Evolutionary conservation across 441 rosid genomes (phyloP).

Genomic region (Heliophila coronopifolia): DNA sequence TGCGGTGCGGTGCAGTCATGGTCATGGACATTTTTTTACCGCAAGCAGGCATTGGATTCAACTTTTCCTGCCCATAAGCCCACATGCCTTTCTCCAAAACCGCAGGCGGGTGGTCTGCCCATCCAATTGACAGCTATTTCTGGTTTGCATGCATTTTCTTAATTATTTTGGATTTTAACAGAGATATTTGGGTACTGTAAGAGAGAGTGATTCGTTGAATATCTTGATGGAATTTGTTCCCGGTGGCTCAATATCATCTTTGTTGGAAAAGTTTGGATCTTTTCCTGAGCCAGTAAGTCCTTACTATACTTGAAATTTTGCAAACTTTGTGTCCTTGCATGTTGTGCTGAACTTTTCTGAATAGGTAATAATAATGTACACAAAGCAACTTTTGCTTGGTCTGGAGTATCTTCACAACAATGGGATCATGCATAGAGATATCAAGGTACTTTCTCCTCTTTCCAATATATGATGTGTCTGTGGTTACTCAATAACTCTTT

Average conservation of each 20-base stretch:
- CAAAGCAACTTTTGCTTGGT: conserved; percentile 57
- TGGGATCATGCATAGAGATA: conserved; percentile 78
- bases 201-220: conserved; percentile 59
- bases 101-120: too few species aligned
- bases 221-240: conserved; percentile 68
- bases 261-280: conserved; percentile 65
- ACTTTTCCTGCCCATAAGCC: too few species aligned
- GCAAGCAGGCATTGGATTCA: too few species aligned
- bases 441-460: conserved; percentile 43
- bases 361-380: conserved; percentile 52
- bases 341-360: conserved; percentile 3
- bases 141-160: neutral
- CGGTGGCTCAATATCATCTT: conserved; percentile 69
- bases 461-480: neutral
- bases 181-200: conserved; percentile 74
- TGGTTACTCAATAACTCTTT: conserved; percentile 7
- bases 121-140: too few species aligned
- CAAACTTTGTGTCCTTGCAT: conserved; percentile 1
- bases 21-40: too few species aligned
- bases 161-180: conserved; percentile 9
- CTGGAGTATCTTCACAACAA: conserved; percentile 64
- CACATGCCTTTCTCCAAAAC: too few species aligned
- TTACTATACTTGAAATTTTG: conserved; percentile 11
- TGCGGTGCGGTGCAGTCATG: too few species aligned
- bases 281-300: conserved; percentile 69